Evolutionary conservation across 2,329 filamentous ascomycete genomes (phyloP).

Genomic region (Verticillium nonalfalfae): DNA sequence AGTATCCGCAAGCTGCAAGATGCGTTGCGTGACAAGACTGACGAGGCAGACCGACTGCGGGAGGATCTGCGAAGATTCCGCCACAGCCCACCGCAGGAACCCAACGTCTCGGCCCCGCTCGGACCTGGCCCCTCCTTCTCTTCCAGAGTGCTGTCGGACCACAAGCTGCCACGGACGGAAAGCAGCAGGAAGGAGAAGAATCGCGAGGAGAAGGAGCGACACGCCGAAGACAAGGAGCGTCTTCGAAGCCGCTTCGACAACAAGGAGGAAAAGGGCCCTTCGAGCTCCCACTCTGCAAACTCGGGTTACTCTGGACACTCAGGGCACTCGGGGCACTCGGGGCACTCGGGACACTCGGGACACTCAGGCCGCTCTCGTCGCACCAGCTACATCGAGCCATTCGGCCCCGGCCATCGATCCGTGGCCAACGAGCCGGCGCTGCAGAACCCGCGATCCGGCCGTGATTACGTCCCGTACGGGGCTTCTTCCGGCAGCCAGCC

Average conservation of each 20-base stretch:
- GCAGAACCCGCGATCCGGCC: not conserved
- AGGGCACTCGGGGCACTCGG: too few species aligned
- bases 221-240: slow-evolving; percentile 26
- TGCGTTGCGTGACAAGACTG: slow-evolving; percentile 18
- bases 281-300: slow-evolving; percentile 13
- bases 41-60: slow-evolving; percentile 12
- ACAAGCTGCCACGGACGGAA: slow-evolving; percentile 16
- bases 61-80: slow-evolving; percentile 7
- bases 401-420: slow-evolving; percentile 4
- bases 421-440: not conserved
- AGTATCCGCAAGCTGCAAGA: slow-evolving; percentile 13
- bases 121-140: not conserved
- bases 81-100: slow-evolving; percentile 7
- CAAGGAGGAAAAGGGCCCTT: slow-evolving; percentile 15
- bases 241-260: slow-evolving; percentile 28
- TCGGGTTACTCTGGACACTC: slow-evolving; percentile 1
- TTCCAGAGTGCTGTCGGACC: slow-evolving; percentile 15
- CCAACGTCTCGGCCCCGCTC: slow-evolving; percentile 17
- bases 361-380: slow-evolving; percentile 15
- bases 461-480: not conserved
- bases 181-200: slow-evolving; percentile 12
- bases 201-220: slow-evolving; percentile 15
- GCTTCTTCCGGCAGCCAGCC: not conserved
- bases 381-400: slow-evolving; percentile 19
- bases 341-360: too few species aligned